These are phyloP conservation scores for Clonostachys solani DNA, from an alignment of 2,329 filamentous ascomycete genomes.

Conservation along the genomic window DNA sequence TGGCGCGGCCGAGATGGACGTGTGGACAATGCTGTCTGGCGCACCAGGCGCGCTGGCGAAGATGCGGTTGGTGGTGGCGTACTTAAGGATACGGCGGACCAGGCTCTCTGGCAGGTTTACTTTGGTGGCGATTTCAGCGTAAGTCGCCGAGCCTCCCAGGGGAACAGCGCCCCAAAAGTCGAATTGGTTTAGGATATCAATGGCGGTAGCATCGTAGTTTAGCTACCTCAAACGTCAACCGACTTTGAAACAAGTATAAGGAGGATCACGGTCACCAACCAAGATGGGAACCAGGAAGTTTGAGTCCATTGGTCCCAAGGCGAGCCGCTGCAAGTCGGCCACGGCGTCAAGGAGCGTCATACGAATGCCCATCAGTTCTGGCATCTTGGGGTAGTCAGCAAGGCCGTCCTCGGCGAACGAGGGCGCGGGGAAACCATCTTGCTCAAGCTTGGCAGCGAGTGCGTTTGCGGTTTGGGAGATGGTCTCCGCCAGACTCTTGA, in stretches of 20 bases:
- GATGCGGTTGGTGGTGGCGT: constrained; percentile 28
- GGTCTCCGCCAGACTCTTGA: too few relatives aligned
- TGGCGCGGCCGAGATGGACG: neutral
- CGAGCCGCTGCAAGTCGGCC: too few relatives aligned
- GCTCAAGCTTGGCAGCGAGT: too few relatives aligned
- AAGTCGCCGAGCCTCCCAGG: constrained; percentile 7
- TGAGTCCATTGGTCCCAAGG: too few relatives aligned
- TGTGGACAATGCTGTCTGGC: neutral
- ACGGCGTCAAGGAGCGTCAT: too few relatives aligned
- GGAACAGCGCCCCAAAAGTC: constrained; percentile 14
- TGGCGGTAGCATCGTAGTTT: neutral
- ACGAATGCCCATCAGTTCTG: too few relatives aligned
- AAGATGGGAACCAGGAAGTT: neutral
- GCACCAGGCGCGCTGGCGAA: constrained; percentile 11
- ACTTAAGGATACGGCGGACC: constrained; percentile 26
- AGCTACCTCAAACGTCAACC: neutral
- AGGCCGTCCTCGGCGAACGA: too few relatives aligned
- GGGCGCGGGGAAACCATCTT: too few relatives aligned
- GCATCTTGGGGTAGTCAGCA: too few relatives aligned
- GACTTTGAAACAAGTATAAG: too few relatives aligned
- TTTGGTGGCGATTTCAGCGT: constrained; percentile 15
- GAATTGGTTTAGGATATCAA: constrained; percentile 13
- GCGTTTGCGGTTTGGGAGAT: too few relatives aligned
- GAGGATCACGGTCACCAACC: too few relatives aligned
- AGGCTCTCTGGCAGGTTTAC: constrained; percentile 28